Percentiles rank a stretch among this genome's conserved stretches.
phyloP scores from a whole-genome alignment of 345 rosid genomes.

The Camelina hispida region DNA sequence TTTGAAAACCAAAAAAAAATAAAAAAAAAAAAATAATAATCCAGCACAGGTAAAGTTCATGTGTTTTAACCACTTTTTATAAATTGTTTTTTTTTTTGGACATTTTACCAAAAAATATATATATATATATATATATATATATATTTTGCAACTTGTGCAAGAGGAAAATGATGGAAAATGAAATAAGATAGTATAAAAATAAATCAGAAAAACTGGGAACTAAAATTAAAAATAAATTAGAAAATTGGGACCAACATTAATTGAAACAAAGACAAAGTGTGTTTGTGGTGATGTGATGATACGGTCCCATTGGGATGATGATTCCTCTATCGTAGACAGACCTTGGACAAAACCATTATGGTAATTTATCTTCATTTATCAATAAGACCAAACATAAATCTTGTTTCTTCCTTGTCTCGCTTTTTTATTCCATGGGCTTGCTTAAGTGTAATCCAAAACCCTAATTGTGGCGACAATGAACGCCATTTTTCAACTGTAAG shows the following conservation, averaged over 20 bases:
- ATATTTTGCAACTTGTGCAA: neutral
- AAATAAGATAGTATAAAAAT: constrained; percentile 4
- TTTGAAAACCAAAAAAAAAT: too few relatives aligned
- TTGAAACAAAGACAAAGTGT: constrained; percentile 35
- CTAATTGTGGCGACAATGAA: constrained; percentile 21
- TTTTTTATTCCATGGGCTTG: constrained; percentile 2
- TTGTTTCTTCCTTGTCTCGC: constrained; percentile 38
- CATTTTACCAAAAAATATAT: neutral
- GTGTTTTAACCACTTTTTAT: too few relatives aligned
- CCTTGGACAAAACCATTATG: constrained; percentile 39
- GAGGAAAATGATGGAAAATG: constrained; percentile 17
- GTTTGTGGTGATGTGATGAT: constrained; percentile 27
- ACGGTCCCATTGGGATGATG: constrained; percentile 33
- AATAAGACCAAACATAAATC: constrained; percentile 19
- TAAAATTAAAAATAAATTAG: constrained; percentile 8
- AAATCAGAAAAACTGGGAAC: constrained; percentile 13
- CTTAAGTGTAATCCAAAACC: constrained; percentile 11
- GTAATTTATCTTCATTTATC: constrained; percentile 20
- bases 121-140: too few relatives aligned
- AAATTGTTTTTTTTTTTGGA: too few relatives aligned
- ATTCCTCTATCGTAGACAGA: constrained; percentile 39
- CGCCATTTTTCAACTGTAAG: constrained; percentile 11
- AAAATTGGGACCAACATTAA: constrained; percentile 33
- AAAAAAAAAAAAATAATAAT: too few relatives aligned
- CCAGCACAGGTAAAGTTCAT: too few relatives aligned